These are phyloP conservation scores for Hura crepitans DNA, from an alignment of 441 rosid species.

Conservation along the genomic window DNA sequence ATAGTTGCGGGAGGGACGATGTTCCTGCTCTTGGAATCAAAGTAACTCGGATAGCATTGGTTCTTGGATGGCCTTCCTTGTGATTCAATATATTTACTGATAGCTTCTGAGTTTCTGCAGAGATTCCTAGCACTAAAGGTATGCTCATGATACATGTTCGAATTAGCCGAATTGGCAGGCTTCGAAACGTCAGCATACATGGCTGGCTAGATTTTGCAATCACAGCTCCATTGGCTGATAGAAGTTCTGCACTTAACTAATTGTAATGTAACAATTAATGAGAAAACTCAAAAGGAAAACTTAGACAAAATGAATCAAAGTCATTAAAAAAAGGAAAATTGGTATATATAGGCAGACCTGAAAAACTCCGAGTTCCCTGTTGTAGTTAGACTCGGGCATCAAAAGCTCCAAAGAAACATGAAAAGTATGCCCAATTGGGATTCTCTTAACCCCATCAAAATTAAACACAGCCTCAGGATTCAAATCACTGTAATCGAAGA, in stretches of 20 bases:
- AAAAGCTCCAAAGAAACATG: conserved; percentile 50
- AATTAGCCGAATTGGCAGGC: conserved; percentile 53
- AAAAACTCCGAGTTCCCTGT: conserved; percentile 55
- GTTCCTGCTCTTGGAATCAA: conserved; percentile 64
- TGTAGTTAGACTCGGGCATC: conserved; percentile 78
- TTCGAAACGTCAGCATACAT: conserved; percentile 60
- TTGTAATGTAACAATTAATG: conserved; percentile 7
- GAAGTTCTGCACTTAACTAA: conserved; percentile 65
- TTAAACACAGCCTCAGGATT: conserved; percentile 55
- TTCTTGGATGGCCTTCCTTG: conserved; percentile 54
- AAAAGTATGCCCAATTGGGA: conserved; percentile 60
- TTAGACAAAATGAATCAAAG: neutral
- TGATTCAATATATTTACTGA: conserved; percentile 39
- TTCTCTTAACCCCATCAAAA: conserved; percentile 22
- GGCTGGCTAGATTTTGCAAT: conserved; percentile 60
- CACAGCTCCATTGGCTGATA: conserved; percentile 43
- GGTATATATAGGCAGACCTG: conserved; percentile 46
- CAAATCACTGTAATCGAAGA: conserved; percentile 58
- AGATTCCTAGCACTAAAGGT: conserved; percentile 56
- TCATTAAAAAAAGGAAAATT: neutral
- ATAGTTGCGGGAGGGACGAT: conserved; percentile 48
- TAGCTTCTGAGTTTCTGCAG: conserved; percentile 61
- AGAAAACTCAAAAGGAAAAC: no score
- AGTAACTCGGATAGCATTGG: conserved; percentile 45
- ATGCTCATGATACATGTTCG: conserved; percentile 47